These are phyloP conservation scores for Thraustochytrium sp. DNA, from an alignment of 352 stramenopile genomes.

Conservation along the genomic window DNA sequence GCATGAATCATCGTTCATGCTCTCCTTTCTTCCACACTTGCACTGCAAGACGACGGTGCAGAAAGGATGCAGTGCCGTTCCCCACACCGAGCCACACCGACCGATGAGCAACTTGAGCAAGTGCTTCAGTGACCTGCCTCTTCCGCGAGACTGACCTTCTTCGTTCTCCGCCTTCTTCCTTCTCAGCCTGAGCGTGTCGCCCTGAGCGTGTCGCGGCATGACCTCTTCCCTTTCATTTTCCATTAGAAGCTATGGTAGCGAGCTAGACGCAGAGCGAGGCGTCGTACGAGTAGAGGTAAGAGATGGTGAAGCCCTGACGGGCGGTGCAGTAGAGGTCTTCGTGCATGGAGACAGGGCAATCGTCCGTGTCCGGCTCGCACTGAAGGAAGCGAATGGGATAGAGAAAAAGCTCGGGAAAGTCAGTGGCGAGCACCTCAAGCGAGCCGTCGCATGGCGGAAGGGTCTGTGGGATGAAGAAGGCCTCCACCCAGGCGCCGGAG, in stretches of 20 bases:
- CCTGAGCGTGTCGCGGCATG: too few species aligned
- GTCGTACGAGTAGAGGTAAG: conserved; percentile 19
- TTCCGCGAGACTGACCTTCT: too few species aligned
- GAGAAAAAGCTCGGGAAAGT: not conserved
- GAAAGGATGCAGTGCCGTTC: too few species aligned
- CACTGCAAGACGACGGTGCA: too few species aligned
- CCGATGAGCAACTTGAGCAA: too few species aligned
- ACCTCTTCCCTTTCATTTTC: not conserved
- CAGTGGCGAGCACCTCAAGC: not conserved
- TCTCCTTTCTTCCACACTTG: too few species aligned
- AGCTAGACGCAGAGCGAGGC: not conserved
- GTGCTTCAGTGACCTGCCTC: too few species aligned
- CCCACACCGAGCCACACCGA: too few species aligned
- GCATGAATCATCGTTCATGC: too few species aligned
- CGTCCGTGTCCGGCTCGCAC: not conserved
- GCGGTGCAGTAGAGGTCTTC: conserved; percentile 5
- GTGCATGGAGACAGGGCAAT: conserved; percentile 10
- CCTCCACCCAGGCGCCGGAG: not conserved
- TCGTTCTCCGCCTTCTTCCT: too few species aligned
- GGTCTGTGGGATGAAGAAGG: not conserved
- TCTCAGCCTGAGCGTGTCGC: too few species aligned
- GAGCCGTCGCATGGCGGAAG: conserved; percentile 24
- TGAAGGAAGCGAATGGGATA: conserved; percentile 1
- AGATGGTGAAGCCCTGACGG: not conserved
- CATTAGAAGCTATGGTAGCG: not conserved